phyloP scores from a whole-genome alignment of 148 eudicot genomes.

The Cornus florida region DNA sequence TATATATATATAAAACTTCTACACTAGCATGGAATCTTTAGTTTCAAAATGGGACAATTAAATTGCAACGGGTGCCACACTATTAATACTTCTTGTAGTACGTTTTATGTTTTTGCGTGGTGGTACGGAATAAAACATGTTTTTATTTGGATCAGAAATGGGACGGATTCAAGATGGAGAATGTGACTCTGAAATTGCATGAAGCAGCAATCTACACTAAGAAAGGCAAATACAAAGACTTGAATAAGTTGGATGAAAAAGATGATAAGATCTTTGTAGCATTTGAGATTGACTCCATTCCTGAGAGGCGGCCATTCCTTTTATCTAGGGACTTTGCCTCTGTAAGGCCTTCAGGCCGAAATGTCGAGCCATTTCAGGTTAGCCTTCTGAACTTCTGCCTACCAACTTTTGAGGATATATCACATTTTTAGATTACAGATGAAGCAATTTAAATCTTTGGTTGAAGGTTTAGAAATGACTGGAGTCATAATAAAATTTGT shows the following conservation, averaged over 20 bases:
- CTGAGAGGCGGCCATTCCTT: conserved; percentile 23
- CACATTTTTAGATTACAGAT: no score
- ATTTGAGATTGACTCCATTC: conserved; percentile 21
- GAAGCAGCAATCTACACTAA: conserved; percentile 15
- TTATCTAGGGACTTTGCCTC: conserved; percentile 25
- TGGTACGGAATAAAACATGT: not conserved
- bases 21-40: not conserved
- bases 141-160: not conserved
- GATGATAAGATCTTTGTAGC: conserved; percentile 26
- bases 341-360: conserved; percentile 6
- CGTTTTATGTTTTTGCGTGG: not conserved
- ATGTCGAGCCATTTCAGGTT: conserved; percentile 13
- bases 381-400: not conserved
- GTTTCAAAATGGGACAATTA: not conserved
- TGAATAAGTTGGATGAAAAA: conserved; percentile 1
- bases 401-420: not conserved
- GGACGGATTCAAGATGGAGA: conserved; percentile 27
- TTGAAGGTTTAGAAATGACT: not conserved
- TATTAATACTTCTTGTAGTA: no score
- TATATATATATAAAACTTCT: no score
- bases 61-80: not conserved
- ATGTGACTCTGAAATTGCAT: conserved; percentile 24
- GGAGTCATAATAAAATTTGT: not conserved
- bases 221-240: conserved; percentile 1
- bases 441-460: not conserved